Percentiles rank a stretch among this genome's conserved stretches.
Evolutionary conservation across 306 rosid species (phyloP).

Genomic region (Erythrophleum fordii): DNA sequence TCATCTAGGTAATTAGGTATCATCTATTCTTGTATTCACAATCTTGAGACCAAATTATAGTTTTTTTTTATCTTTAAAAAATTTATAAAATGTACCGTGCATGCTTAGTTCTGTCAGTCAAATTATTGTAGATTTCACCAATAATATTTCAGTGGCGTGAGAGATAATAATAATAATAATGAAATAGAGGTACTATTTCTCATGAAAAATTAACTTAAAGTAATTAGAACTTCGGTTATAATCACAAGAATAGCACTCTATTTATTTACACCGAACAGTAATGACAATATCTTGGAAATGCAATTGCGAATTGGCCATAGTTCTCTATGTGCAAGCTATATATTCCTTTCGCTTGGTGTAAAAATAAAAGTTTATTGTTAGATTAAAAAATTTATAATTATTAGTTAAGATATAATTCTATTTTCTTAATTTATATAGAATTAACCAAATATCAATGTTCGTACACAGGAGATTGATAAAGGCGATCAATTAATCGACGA

Average conservation of each 20-base stretch:
- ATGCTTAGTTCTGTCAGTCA: conserved; percentile 30
- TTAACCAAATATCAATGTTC: background rate
- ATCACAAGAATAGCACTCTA: conserved; percentile 19
- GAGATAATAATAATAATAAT: conserved; percentile 5
- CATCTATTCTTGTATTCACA: conserved; percentile 31
- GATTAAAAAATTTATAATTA: too few relatives aligned
- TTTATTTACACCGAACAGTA: background rate
- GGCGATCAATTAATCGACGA: too few relatives aligned
- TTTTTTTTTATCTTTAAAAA: conserved; percentile 5
- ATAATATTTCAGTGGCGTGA: conserved; percentile 37
- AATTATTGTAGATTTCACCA: conserved; percentile 39
- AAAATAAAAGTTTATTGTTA: too few relatives aligned
- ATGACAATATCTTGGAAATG: background rate
- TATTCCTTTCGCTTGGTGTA: background rate
- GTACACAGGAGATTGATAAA: background rate
- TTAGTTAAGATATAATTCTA: background rate
- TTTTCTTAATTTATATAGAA: too few relatives aligned
- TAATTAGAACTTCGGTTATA: conserved; percentile 1
- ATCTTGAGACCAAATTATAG: conserved; percentile 39
- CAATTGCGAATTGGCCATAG: background rate
- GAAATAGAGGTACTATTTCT: conserved; percentile 26
- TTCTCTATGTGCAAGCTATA: background rate
- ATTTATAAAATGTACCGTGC: conserved; percentile 24
- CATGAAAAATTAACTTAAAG: conserved; percentile 20
- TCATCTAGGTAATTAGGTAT: conserved; percentile 1